phyloP scores from a whole-genome alignment of 2,329 filamentous ascomycete species.

The Bertia moriformis region DNA sequence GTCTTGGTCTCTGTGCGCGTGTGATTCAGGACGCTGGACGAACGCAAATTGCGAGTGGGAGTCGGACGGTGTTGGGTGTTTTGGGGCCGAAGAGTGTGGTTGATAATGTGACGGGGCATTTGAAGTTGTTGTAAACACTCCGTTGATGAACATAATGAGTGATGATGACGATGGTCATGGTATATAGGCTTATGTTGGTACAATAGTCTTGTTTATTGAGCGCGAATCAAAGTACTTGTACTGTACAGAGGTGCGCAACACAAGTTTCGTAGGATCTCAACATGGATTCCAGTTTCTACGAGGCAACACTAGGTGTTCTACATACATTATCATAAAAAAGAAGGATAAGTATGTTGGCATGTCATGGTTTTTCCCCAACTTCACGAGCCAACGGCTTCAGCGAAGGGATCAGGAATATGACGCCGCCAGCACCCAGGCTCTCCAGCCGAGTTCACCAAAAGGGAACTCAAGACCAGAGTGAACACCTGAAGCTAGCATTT shows the following conservation, averaged over 20 bases:
- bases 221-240: too few relatives aligned
- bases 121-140: constrained; percentile 44
- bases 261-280: too few relatives aligned
- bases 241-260: too few relatives aligned
- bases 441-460: constrained; percentile 1
- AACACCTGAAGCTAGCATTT: constrained; percentile 8
- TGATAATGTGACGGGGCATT: constrained; percentile 47
- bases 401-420: constrained; percentile 84
- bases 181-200: too few relatives aligned
- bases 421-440: constrained; percentile 33
- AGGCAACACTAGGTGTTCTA: too few relatives aligned
- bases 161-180: too few relatives aligned
- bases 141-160: too few relatives aligned
- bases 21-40: constrained; percentile 55
- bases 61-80: constrained; percentile 49
- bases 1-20: constrained; percentile 47
- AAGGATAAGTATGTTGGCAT: constrained; percentile 39
- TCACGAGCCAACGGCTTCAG: constrained; percentile 82
- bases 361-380: constrained; percentile 80
- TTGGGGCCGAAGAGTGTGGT: constrained; percentile 46
- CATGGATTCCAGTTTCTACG: too few relatives aligned
- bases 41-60: constrained; percentile 56
- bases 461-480: constrained; percentile 1
- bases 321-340: too few relatives aligned
- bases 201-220: too few relatives aligned